These are phyloP conservation scores for Actinomortierella wolfii DNA, from an alignment of 371 early-diverging fungal genomes.

Conservation along the genomic window DNA sequence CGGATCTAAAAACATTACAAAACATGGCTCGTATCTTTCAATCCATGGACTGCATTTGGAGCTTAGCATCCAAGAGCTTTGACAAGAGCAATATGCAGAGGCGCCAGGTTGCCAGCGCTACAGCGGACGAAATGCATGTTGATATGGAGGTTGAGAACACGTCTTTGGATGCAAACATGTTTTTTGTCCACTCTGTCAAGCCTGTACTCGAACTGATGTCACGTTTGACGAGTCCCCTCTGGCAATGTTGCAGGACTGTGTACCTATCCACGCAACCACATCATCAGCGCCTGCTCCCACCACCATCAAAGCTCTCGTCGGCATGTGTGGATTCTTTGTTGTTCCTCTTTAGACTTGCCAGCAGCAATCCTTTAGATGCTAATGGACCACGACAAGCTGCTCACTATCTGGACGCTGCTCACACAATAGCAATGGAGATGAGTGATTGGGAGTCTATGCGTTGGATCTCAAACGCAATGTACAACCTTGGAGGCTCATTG, in stretches of 20 bases:
- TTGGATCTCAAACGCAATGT: slow-evolving; percentile 46
- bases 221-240: no score
- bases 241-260: no score
- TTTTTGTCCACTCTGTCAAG: no score
- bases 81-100: slow-evolving; percentile 2
- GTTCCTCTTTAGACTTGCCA: slow-evolving; percentile 25
- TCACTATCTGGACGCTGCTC: slow-evolving; percentile 23
- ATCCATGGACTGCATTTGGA: slow-evolving; percentile 29
- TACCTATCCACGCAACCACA: no score
- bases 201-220: no score
- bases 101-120: no score
- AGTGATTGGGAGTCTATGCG: slow-evolving; percentile 29
- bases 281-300: neutral
- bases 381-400: neutral
- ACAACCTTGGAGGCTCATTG: slow-evolving; percentile 27
- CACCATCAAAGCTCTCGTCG: slow-evolving; percentile 28
- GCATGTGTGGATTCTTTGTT: slow-evolving; percentile 39
- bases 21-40: slow-evolving; percentile 38
- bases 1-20: slow-evolving; percentile 4
- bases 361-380: neutral
- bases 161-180: no score
- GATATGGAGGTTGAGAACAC: no score
- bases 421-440: slow-evolving; percentile 23
- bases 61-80: slow-evolving; percentile 25
- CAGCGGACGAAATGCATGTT: no score